Conservation (phyloP, 164 flowering plant species). For the Vitis rotundifolia region DNA sequence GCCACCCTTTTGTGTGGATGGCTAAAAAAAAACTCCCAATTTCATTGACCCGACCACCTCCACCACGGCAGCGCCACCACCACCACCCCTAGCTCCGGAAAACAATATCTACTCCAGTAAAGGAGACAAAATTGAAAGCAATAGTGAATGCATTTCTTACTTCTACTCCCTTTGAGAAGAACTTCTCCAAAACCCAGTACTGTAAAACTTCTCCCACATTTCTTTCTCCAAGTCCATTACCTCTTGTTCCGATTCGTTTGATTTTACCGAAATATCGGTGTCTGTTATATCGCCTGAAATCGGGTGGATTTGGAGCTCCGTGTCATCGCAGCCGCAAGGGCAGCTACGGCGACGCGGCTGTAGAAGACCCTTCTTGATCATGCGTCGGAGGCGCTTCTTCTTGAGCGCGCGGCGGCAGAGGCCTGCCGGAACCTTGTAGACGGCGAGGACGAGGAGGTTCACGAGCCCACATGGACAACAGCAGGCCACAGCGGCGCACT, state of each 20-base stretch:
- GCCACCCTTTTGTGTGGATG: too few species aligned
- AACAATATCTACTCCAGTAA: too few species aligned
- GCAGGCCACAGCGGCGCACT: slow-evolving; percentile 74
- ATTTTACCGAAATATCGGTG: too few species aligned
- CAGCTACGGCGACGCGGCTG: slow-evolving; percentile 19
- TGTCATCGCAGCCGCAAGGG: slow-evolving; percentile 40
- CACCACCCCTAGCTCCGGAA: too few species aligned
- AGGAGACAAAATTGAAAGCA: too few species aligned
- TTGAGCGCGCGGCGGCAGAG: slow-evolving; percentile 57
- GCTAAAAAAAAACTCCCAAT: too few species aligned
- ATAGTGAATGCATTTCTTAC: too few species aligned
- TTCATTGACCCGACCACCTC: too few species aligned
- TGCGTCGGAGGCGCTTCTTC: slow-evolving; percentile 27
- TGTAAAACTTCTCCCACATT: slow-evolving; percentile 74
- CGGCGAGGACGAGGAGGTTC: slow-evolving; percentile 53
- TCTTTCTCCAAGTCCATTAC: slow-evolving; percentile 66
- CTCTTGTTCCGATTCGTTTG: slow-evolving; percentile 23
- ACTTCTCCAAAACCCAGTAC: slow-evolving; percentile 90
- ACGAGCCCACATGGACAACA: slow-evolving; percentile 82
- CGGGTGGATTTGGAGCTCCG: slow-evolving; percentile 36
- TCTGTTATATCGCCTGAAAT: background rate
- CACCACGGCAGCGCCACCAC: too few species aligned
- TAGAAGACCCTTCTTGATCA: slow-evolving; percentile 33
- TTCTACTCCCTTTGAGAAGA: slow-evolving; percentile 48
- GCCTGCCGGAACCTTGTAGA: slow-evolving; percentile 81